These are phyloP conservation scores for Thelephora terrestris DNA, from an alignment of 1,284 basidiomycete species.

Conservation along the genomic window DNA sequence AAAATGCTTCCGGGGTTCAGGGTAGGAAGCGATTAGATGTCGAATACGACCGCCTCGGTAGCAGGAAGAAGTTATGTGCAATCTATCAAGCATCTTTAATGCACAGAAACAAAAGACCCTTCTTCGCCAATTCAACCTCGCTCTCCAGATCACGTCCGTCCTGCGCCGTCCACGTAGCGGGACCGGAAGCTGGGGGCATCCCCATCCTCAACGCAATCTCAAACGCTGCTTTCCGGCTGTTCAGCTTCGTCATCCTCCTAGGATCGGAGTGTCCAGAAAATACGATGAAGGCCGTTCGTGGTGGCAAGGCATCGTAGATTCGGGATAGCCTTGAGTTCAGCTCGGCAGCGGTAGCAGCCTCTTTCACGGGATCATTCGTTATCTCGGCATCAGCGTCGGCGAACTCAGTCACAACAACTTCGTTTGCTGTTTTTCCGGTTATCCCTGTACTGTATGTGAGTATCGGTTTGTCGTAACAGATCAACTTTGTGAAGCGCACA, in stretches of 20 bases:
- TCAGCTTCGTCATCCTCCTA: constrained; percentile 61
- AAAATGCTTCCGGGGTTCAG: too few relatives aligned
- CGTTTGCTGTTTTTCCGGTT: constrained; percentile 37
- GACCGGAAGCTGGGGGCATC: constrained; percentile 26
- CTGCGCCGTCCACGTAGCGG: constrained; percentile 55
- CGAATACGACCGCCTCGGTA: too few relatives aligned
- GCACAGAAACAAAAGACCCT: constrained; percentile 76
- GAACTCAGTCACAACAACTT: constrained; percentile 14
- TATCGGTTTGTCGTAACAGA: neutral
- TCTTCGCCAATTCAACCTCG: constrained; percentile 66
- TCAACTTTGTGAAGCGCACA: constrained; percentile 42
- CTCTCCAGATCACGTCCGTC: constrained; percentile 74
- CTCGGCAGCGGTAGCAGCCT: constrained; percentile 28
- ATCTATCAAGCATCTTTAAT: constrained; percentile 35
- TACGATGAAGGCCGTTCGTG: constrained; percentile 72
- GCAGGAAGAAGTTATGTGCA: too few relatives aligned
- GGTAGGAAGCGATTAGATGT: too few relatives aligned
- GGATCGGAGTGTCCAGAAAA: constrained; percentile 86
- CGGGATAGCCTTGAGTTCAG: constrained; percentile 53
- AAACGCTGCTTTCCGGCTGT: constrained; percentile 59
- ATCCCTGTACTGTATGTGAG: constrained; percentile 35
- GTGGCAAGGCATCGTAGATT: constrained; percentile 61
- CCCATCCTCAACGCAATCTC: constrained; percentile 58
- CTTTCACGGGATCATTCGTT: constrained; percentile 21
- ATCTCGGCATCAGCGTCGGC: constrained; percentile 14